Evolutionary conservation across 768 basidiomycete species (phyloP).

Genomic region (Steccherinum ochraceum): DNA sequence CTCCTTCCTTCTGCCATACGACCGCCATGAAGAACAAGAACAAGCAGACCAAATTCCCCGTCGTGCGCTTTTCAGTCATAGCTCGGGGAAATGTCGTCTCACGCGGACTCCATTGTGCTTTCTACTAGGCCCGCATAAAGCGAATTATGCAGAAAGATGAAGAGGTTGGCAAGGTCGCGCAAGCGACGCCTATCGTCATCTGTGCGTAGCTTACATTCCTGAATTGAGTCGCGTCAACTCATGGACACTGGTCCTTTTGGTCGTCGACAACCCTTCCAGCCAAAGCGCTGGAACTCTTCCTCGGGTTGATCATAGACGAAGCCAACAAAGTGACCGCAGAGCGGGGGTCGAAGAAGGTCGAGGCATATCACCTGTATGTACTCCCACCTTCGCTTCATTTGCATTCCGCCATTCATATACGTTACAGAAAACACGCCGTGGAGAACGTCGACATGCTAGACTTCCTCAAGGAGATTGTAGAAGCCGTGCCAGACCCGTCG

Average conservation of each 20-base stretch:
- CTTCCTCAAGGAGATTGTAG: slow-evolving; percentile 90
- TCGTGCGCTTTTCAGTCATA: slow-evolving; percentile 44
- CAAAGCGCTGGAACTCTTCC: slow-evolving; percentile 90
- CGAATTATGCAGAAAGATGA: slow-evolving; percentile 99
- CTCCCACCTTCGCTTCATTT: slow-evolving; percentile 1
- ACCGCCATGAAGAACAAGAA: slow-evolving; percentile 84
- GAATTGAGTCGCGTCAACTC: background rate
- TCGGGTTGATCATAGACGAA: slow-evolving; percentile 78
- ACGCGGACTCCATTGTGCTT: background rate
- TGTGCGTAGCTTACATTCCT: slow-evolving; percentile 69
- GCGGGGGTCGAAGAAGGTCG: slow-evolving; percentile 82
- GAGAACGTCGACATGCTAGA: slow-evolving; percentile 85
- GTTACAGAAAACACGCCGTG: slow-evolving; percentile 81
- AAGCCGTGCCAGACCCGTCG: slow-evolving; percentile 80
- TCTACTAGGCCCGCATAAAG: slow-evolving; percentile 86
- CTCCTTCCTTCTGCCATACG: background rate
- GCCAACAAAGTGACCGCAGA: slow-evolving; percentile 72
- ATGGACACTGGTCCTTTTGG: background rate
- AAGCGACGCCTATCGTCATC: slow-evolving; percentile 93
- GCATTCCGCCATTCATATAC: background rate
- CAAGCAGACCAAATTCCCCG: slow-evolving; percentile 87
- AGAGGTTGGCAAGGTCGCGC: slow-evolving; percentile 96
- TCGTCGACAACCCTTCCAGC: slow-evolving; percentile 61
- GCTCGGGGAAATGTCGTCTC: background rate
- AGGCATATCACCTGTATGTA: slow-evolving; percentile 88